Percentiles rank a stretch among this genome's conserved stretches.
phyloP scores from a whole-genome alignment of 2,329 filamentous ascomycete genomes.

The Tolypocladium inflatum region DNA sequence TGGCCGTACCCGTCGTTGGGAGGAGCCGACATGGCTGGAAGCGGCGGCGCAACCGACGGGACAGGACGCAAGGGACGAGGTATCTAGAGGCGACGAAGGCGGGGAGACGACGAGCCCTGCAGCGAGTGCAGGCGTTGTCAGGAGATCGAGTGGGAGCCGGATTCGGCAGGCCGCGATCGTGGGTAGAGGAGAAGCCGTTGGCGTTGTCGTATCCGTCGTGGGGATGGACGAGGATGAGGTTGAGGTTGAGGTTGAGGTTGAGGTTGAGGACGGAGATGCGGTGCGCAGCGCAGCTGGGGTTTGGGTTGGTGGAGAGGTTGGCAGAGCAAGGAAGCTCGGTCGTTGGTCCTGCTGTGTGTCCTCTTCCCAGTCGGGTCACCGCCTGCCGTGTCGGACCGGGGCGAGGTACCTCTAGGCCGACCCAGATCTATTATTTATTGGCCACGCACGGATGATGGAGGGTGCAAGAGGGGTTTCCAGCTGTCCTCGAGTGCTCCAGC shows the following conservation, averaged over 20 bases:
- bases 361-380: conserved; percentile 3
- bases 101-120: conserved; percentile 3
- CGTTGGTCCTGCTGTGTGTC: conserved; percentile 1
- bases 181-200: conserved; percentile 3
- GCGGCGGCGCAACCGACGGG: conserved; percentile 8
- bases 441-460: background rate
- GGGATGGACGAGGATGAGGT: background rate
- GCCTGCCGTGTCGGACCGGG: background rate
- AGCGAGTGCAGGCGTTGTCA: conserved; percentile 4
- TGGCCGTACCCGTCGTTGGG: conserved; percentile 46
- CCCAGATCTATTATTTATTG: too few species aligned
- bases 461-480: background rate
- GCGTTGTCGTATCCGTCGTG: background rate
- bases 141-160: conserved; percentile 1
- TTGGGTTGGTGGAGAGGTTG: conserved; percentile 3
- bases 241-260: background rate
- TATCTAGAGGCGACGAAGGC: background rate
- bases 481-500: background rate
- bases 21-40: conserved; percentile 45
- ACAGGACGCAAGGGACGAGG: background rate
- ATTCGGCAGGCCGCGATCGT: conserved; percentile 2
- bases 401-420: background rate
- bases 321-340: background rate
- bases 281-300: background rate
- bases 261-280: conserved; percentile 2